phyloP scores from a whole-genome alignment of 2,329 filamentous ascomycete genomes.

The Pseudopyricularia javanii region DNA sequence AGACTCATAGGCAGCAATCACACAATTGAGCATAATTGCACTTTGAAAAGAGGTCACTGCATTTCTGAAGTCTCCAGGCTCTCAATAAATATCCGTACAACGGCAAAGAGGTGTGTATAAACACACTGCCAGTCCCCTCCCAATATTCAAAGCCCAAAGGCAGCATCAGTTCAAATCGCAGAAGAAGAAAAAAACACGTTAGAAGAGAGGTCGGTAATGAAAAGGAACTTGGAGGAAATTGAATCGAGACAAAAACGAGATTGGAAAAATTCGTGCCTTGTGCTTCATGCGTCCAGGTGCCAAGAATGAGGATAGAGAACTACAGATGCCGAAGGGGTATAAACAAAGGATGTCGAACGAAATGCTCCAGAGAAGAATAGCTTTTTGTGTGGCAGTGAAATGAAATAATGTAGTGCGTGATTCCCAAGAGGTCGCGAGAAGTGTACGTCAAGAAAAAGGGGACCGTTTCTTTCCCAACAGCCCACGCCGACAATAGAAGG shows the following conservation, averaged over 20 bases:
- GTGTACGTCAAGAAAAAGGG: neutral
- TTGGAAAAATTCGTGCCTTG: conserved; percentile 2
- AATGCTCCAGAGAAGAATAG: conserved; percentile 4
- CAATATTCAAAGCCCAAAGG: conserved; percentile 5
- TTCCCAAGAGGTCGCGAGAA: neutral
- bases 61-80: neutral
- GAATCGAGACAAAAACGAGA: conserved; percentile 5
- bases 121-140: neutral
- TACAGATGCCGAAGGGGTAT: conserved; percentile 2
- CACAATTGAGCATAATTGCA: neutral
- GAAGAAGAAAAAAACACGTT: conserved; percentile 1
- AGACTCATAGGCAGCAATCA: no score
- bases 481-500: no score
- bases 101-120: neutral
- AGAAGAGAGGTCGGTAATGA: conserved; percentile 1
- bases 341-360: neutral
- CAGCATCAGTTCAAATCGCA: conserved; percentile 13
- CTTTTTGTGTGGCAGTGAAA: neutral
- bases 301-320: conserved; percentile 1
- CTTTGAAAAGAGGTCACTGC: neutral
- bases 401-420: conserved; percentile 1
- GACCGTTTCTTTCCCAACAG: no score
- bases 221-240: conserved; percentile 5
- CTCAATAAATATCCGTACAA: conserved; percentile 4
- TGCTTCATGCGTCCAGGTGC: conserved; percentile 1